Evolutionary conservation across 139 green algal species (phyloP).

Genomic region (Chlorella sp.): DNA sequence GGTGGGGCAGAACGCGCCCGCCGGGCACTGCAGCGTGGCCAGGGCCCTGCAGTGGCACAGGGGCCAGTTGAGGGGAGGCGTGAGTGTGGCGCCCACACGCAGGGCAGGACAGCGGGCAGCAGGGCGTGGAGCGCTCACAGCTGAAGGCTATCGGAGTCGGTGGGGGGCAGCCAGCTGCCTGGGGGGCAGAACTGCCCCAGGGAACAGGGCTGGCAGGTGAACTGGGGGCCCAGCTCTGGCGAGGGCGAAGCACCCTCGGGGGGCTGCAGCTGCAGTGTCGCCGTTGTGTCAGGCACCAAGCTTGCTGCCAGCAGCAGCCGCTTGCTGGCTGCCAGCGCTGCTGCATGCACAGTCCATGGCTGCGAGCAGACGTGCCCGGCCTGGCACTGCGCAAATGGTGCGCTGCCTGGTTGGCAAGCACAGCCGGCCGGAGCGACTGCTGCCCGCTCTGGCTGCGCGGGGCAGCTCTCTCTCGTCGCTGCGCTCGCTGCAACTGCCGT

Average conservation of each 20-base stretch:
- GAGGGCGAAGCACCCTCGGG: no score
- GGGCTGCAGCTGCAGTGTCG: no score
- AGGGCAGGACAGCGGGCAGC: not conserved
- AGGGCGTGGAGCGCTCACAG: slow-evolving; percentile 4
- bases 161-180: slow-evolving; percentile 23
- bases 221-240: no score
- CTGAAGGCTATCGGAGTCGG: slow-evolving; percentile 3
- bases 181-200: slow-evolving; percentile 43
- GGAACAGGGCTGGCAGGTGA: slow-evolving; percentile 38
- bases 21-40: slow-evolving; percentile 30
- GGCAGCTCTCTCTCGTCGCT: no score
- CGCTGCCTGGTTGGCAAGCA: slow-evolving; percentile 28
- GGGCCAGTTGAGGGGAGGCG: not conserved
- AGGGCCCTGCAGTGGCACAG: slow-evolving; percentile 17
- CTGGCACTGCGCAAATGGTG: slow-evolving; percentile 21
- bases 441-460: not conserved
- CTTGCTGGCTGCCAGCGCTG: not conserved
- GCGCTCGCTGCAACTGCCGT: not conserved
- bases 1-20: slow-evolving; percentile 46
- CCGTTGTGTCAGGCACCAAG: no score
- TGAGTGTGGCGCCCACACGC: not conserved
- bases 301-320: no score
- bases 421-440: slow-evolving; percentile 28
- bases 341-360: slow-evolving; percentile 19
- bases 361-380: slow-evolving; percentile 37